A percentile compares a stretch with the other conserved stretches of the same genome.
Conservation (phyloP, 495 filamentous ascomycete genomes). For the Chaetomidium leptoderma region DNA sequence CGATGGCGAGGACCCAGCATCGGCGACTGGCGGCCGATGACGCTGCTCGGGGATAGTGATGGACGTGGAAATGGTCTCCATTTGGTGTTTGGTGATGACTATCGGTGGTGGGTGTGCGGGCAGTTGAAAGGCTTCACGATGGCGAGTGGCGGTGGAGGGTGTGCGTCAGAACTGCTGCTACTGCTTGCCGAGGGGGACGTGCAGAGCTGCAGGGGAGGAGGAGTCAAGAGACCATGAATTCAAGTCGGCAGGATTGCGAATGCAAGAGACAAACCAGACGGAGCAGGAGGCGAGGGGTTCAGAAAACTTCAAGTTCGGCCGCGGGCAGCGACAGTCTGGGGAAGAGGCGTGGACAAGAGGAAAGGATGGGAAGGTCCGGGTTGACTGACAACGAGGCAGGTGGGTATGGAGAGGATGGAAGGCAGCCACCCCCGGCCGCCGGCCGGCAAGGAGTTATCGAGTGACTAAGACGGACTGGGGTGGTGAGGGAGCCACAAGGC, state of each 20-base stretch:
- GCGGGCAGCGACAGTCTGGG: background rate
- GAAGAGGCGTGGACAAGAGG: background rate
- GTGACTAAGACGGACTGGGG: constrained; percentile 12
- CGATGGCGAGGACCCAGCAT: constrained; percentile 45
- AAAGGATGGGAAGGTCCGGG: background rate
- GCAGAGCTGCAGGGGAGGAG: constrained; percentile 26
- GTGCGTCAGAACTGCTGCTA: constrained; percentile 14
- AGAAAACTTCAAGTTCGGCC: background rate
- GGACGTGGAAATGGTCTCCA: constrained; percentile 47
- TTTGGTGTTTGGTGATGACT: background rate
- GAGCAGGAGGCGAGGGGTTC: background rate
- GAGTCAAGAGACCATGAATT: constrained; percentile 27
- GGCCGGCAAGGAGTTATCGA: background rate
- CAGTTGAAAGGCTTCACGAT: background rate
- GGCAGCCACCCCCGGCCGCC: constrained; percentile 4
- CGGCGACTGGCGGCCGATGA: constrained; percentile 37
- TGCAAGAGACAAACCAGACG: constrained; percentile 1
- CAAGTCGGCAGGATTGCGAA: background rate
- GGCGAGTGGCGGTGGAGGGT: constrained; percentile 2
- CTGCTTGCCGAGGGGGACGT: constrained; percentile 22
- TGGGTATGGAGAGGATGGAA: background rate
- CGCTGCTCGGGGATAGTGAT: constrained; percentile 48
- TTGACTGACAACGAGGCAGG: background rate
- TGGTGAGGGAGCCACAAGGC: constrained; percentile 3
- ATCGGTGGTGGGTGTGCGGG: background rate